These are phyloP conservation scores for Fistulifera pelliculosa DNA, from an alignment of 108 stramenopile species.

Conservation along the genomic window DNA sequence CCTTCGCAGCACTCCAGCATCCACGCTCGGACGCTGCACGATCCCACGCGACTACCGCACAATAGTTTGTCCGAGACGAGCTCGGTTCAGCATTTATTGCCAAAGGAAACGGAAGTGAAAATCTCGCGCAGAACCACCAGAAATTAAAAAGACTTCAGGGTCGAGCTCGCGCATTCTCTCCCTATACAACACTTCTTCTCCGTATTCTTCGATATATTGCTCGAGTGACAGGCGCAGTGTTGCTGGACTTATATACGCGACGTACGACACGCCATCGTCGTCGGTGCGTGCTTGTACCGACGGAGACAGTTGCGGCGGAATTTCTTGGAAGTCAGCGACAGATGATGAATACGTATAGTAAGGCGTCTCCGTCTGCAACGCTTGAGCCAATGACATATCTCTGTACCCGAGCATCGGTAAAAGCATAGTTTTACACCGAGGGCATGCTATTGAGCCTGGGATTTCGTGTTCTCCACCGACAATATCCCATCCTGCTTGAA, in stretches of 20 bases:
- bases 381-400: constrained; percentile 34
- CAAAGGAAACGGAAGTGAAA: constrained; percentile 73
- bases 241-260: constrained; percentile 62
- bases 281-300: constrained; percentile 15
- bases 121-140: constrained; percentile 82
- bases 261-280: constrained; percentile 16
- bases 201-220: constrained; percentile 50
- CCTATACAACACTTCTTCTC: constrained; percentile 63
- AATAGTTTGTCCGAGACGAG: constrained; percentile 23
- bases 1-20: constrained; percentile 53
- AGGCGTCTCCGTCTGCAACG: constrained; percentile 2
- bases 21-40: constrained; percentile 48
- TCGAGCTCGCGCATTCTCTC: constrained; percentile 47
- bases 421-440: constrained; percentile 49
- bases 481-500: constrained; percentile 76
- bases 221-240: constrained; percentile 49
- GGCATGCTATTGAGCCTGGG: constrained; percentile 41
- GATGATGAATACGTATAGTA: background rate
- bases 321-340: constrained; percentile 18
- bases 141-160: constrained; percentile 71
- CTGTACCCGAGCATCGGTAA: constrained; percentile 55
- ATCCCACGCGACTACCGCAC: constrained; percentile 75
- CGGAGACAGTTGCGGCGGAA: constrained; percentile 55
- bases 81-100: constrained; percentile 18
- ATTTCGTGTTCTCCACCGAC: constrained; percentile 34